Conservation (phyloP, 768 basidiomycete species). For the Calocybe cyanea region DNA sequence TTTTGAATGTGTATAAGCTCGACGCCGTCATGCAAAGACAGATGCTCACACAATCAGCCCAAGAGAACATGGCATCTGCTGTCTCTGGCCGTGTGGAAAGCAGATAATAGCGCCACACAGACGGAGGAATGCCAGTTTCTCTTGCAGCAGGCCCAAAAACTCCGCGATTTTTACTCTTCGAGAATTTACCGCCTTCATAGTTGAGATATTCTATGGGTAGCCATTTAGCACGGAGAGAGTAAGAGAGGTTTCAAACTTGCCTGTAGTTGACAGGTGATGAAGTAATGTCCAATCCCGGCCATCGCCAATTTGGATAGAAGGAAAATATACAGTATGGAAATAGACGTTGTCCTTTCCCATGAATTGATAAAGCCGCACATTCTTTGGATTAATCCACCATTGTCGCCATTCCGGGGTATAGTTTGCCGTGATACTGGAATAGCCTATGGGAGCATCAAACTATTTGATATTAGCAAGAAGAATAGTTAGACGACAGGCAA, state of each 20-base stretch:
- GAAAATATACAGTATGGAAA: constrained; percentile 97
- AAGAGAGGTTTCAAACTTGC: constrained; percentile 38
- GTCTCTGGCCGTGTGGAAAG: constrained; percentile 91
- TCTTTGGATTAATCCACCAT: constrained; percentile 94
- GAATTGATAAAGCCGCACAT: constrained; percentile 94
- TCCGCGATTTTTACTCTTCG: constrained; percentile 93
- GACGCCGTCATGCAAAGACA: neutral
- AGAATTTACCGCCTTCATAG: constrained; percentile 98
- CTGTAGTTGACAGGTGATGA: constrained; percentile 93
- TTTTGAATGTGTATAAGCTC: constrained; percentile 22
- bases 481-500: neutral
- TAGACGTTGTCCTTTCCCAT: constrained; percentile 99
- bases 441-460: constrained; percentile 98
- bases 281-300: constrained; percentile 91
- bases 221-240: neutral
- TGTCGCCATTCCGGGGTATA: constrained; percentile 92
- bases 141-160: constrained; percentile 95
- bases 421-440: constrained; percentile 94
- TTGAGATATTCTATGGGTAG: constrained; percentile 80
- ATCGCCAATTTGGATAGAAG: constrained; percentile 85
- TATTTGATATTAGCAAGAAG: constrained; percentile 28
- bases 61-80: constrained; percentile 93
- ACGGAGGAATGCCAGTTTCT: constrained; percentile 89
- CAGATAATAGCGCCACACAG: constrained; percentile 97
- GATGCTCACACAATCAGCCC: constrained; percentile 81